Base-by-base conservation (phyloP, 2,329 filamentous ascomycete species). In the Apiospora saccharicola region DNA sequence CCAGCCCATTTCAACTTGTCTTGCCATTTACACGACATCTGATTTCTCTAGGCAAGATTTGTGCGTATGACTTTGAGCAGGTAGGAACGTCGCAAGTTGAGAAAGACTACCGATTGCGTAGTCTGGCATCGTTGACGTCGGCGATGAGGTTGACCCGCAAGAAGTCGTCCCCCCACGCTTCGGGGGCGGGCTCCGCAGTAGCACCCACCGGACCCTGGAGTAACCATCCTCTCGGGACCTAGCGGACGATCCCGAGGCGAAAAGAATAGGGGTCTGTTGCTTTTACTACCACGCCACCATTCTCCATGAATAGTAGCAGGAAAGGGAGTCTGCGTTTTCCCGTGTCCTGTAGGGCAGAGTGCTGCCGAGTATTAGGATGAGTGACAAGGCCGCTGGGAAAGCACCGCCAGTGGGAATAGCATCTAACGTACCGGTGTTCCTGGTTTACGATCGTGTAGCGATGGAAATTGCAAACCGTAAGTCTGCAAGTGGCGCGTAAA, bases 61-160 rank as follows among this genome's bases (percentile, higher is more conserved):
- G 22, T 19, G 6, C 19, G 6, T 46, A 30, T 51, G 10, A 7
- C 26, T 30, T 13, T 51, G n/a, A n/a, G n/a, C n/a, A 53, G 4
- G 30, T 14, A 4, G 26, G 26, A 4, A 53, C 4, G 24, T 30
- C 2, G 24, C 24, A 53, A 30, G 51, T 16, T 26, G 4, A 24
- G 24, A 53, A 53, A 53, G n/a, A 26, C 49, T 30, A 5, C 51
- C 24, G 24, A 30, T 14, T 1, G 51, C 24, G 30, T 30, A 13
- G 51, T 53, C 51, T 30, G 24, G 51, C 16, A 53, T 30, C 51
- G 26, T 30, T 30, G 16, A 14, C 16, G 26, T 3, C 14, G 26
- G 14, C 51, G 26, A 30, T 26, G 26, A 57, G 51, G 26, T 34
- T 57, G 51, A 57, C 51, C 51, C 51, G 51, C 51, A 57, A 57